Evolutionary conservation across 257 asterid species (phyloP), one percentile per base, ranked within the genome.

Genomic region (Leptodermis oblonga): DNA sequence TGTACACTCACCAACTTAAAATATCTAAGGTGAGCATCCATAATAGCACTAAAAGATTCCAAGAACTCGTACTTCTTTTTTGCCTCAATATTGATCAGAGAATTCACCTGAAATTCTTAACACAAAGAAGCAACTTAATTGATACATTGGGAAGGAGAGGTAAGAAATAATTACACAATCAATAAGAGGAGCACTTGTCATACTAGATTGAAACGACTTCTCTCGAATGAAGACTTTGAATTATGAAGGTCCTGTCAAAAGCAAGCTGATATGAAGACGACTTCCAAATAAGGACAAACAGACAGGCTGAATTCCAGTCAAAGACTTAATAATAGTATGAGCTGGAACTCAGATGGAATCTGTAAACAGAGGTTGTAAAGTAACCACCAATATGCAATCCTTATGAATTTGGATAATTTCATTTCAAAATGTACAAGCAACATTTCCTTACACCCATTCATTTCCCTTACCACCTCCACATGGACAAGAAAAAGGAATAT

Each of bases 1-100:
- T 9, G 74, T 30, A 79, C 60, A 75, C 82, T 26, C 62, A 90
- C 99, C 99, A 93, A 72, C 82, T 93, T 93, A 81, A 88, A 90
- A 72, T 86, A 93, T 73, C 96, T 91, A 63, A 93, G 83, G 77
- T 93, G 99, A 64, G 99, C 89, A 89, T 93, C 97, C 97, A 93
- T 93, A 79, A 93, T 86, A 66, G 99, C 99, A 75, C 97, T 93
- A 77, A 90, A 86, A 72, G 97, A 90, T 80, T 93, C 99, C 79
- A 93, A 73, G 85, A 93, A 93, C 86, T 87, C 96, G 26, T 84
- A 87, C 76, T 93, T 93, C 96, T 86, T 93, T 86, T 89, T 93
- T 62, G 92, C 91, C 75, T 93, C 99, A 74, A 90, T 73, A 82
- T 88, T 90, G 78, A 76, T 80, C 74, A 93, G 89, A 70, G 96